Base-by-base conservation (phyloP, 768 basidiomycete genomes). In the Omphalotus guepiniiformis region DNA sequence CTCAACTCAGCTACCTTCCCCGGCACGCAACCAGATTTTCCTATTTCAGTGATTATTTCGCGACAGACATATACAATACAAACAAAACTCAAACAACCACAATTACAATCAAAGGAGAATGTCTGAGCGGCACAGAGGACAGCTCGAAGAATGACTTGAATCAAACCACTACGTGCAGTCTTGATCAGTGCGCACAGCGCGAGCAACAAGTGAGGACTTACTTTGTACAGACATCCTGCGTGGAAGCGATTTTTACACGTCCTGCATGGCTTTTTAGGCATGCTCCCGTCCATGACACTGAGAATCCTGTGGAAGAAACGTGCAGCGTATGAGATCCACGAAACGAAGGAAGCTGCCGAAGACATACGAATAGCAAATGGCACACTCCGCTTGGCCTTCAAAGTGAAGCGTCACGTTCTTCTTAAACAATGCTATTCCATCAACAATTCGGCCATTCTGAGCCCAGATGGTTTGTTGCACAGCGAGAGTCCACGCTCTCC, bases 161-260 rank as follows among this genome's bases (percentile, higher is more conserved):
- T 84, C 86, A 64, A 92, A 93, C 91, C 91, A 93, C 88, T 93
- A 44, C 3, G 43, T 30, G 37, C 6, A 41, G 25, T 41, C 3
- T 41, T 26, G 22, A 19, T n/a, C 32, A 7, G 18, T 29, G 2
- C 13, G 8, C 26, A 8, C 9, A 21, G 22, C 23, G 21, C 12
- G n/a, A 37, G n/a, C 15, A 21, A 5, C 35, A 37, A 5, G 5
- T 19, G 15, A 37, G 30, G 4, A 59, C 74, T 40, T 39, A 82
- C 89, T 74, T 95, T 94, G 72, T 86, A 96, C 53, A 97, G 65
- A 68, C 94, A 97, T 18, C 79, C 83, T 0, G 91, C 83, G 61
- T 96, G 94, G 76, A 95, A 97, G 34, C 86, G 74, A 62, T 96
- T 96, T 66, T 88, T 91, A 68, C 94, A 96, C 2, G 93, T 96